Conservation (phyloP, 1,284 basidiomycete genomes). For the Exobasidium rhododendri region DNA sequence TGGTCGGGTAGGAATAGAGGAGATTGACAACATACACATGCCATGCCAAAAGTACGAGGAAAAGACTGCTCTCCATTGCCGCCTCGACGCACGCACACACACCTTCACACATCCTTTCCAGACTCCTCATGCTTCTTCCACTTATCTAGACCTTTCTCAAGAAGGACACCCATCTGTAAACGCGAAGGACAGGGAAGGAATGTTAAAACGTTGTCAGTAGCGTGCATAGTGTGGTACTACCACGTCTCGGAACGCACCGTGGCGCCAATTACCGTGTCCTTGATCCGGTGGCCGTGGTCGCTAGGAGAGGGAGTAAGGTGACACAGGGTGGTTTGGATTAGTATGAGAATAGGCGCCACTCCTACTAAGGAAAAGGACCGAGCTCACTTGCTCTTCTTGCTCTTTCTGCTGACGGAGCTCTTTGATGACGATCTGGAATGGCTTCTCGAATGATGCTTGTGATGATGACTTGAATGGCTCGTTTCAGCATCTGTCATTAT, state of each 20-base stretch:
- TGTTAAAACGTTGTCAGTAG: not conserved
- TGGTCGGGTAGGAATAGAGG: not conserved
- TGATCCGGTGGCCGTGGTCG: not conserved
- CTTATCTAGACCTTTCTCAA: slow-evolving; percentile 12
- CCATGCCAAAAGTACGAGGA: too few relatives aligned
- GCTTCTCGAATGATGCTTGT: not conserved
- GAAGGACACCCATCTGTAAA: not conserved
- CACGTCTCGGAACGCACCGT: not conserved
- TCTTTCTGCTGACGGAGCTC: slow-evolving; percentile 3
- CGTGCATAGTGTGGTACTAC: slow-evolving; percentile 2
- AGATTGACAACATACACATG: not conserved
- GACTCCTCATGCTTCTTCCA: not conserved
- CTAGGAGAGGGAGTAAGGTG: not conserved
- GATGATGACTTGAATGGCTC: slow-evolving; percentile 1
- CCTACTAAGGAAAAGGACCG: not conserved
- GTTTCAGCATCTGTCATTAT: not conserved
- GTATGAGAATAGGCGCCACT: not conserved
- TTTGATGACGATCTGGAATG: not conserved
- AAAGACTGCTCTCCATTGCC: too few relatives aligned
- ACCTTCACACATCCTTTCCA: too few relatives aligned
- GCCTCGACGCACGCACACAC: too few relatives aligned
- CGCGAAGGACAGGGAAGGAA: not conserved
- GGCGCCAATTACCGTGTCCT: slow-evolving; percentile 6
- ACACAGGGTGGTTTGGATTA: not conserved
- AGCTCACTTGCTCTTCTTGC: slow-evolving; percentile 5